Base-by-base conservation (phyloP, 805 yeast genomes). In the Wickerhamomyces alni region DNA sequence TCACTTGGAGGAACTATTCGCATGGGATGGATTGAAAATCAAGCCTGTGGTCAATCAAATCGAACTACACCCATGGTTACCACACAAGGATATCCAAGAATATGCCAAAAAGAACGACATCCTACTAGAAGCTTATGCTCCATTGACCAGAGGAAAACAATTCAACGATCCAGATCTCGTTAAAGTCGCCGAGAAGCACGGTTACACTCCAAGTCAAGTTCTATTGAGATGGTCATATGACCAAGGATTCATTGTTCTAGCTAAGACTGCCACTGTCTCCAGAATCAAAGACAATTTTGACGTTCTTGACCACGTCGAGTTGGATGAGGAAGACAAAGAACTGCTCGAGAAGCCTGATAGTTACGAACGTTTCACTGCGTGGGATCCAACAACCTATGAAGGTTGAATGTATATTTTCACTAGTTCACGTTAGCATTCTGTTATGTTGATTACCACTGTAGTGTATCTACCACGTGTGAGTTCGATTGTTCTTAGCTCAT, bases 41-140 rank as follows among this genome's bases (percentile, higher is more conserved):
- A 66, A 68, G 44, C 87, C 94, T 0, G 84, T 77, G 1, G 79
- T 82, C 33, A 80, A 85, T 56, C 93, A 86, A 58, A 73, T 85
- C 50, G 95, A 85, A 59, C 70, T 85, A 37, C 84, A 86, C 43
- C 95, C 94, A 8, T 85, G 93, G 88, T 66, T 81, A 52, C 84
- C 82, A 63, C 67, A 83, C 50, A 63, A 68, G 39, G 77, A 79
- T 36, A 66, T 86, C 42, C 75, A 82, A 17, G 72, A 77, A 38
- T 82, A 65, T 60, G 77, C 84, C 56, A 65, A 67, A 22, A 52
- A 66, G 12, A 61, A 79, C 40, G 76, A 68, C 32, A 72, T 87
- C 30, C 62, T 67, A 5, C 74, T 81, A 9, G 86, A 83, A 57
- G 89, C 93, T 1, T 87, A 74, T 61, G 79, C 91, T 8, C 95